Evolutionary conservation across 352 stramenopile genomes (phyloP), one percentile per base, ranked within the genome.

Genomic region (Nothophytophthora sp.): DNA sequence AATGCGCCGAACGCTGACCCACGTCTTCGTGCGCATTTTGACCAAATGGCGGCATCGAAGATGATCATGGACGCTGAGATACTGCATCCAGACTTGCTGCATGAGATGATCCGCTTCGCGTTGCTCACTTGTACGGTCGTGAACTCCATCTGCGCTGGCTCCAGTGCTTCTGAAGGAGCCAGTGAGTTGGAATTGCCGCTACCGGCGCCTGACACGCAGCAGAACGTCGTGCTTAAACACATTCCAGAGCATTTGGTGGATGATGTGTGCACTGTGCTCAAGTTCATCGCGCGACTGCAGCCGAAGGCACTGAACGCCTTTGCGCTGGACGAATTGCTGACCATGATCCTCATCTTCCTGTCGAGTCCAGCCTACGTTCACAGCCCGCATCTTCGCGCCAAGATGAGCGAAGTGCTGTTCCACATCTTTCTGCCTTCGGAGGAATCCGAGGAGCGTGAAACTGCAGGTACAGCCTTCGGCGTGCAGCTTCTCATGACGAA

Each of bases 181-280:
- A 50, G 24, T 39, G 48, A 43, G 29, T 54, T 75, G 8, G 47
- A 49, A 5, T 54, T 92, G 7, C 70, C 76, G 19, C 50, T 92
- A 3, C 38, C 73, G 9, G 49, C 76, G 7, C 48, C 68, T 20
- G 55, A 67, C 10, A 50, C 69, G 9, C 33, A 59, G 1, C 9
- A 16, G 19, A 68, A 70, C 39, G 47, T 63, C 32, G 44, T 84
- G 5, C 59, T 99, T 0, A 70, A 78, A 35, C 73, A 82, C 27
- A 79, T 98, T 25, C 97, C 97, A 0, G 96, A 99, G 67, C 92
- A 99, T 54, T 73, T 99, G 38, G 79, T 99, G 5, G 90, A 98
- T 51, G 96, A 99, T 58, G 79, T 98, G 34, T 97, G 92, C 57
- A 73, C 85, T 22, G 76, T 98, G 9, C 59, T 99, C 2, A 92